phyloP scores from a whole-genome alignment of 495 filamentous ascomycete species.

The Xylona heveae region DNA sequence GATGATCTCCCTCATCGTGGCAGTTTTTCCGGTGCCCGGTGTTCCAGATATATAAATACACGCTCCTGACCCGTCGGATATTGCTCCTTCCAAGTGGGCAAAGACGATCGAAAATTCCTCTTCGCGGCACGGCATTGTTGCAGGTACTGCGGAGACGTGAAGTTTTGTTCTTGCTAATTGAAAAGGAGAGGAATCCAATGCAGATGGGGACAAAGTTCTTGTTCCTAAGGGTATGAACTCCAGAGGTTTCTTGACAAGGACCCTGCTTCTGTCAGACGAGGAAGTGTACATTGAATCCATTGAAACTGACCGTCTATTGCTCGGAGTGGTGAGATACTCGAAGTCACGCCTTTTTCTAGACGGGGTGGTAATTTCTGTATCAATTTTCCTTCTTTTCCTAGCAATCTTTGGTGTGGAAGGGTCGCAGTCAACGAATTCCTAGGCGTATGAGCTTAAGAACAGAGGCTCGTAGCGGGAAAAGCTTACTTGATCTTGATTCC shows the following conservation, averaged over 20 bases:
- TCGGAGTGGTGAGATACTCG: conserved; percentile 57
- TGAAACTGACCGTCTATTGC: conserved; percentile 32
- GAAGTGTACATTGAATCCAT: conserved; percentile 1
- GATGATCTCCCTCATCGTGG: conserved; percentile 90
- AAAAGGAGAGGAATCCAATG: conserved; percentile 70
- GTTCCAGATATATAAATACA: conserved; percentile 99
- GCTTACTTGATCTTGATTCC: too few species aligned
- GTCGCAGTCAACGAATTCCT: too few species aligned
- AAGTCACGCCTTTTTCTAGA: too few species aligned
- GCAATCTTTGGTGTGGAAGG: too few species aligned
- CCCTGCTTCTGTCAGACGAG: conserved; percentile 20
- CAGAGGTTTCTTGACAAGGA: conserved; percentile 73
- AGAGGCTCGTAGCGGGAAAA: too few species aligned
- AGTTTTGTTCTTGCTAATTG: conserved; percentile 73
- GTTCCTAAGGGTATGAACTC: conserved; percentile 92
- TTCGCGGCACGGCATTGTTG: conserved; percentile 77
- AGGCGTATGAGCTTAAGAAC: too few species aligned
- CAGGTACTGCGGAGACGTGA: conserved; percentile 82
- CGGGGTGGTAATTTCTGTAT: too few species aligned
- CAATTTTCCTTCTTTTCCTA: too few species aligned
- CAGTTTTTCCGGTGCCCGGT: conserved; percentile 96
- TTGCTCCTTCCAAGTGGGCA: conserved; percentile 80
- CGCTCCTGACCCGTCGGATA: conserved; percentile 75
- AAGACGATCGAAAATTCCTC: conserved; percentile 83
- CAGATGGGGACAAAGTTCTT: conserved; percentile 54